Evolutionary conservation across 768 basidiomycete species (phyloP), one percentile per base, ranked within the genome.

Genomic region (Xerocomellus dryophilus): DNA sequence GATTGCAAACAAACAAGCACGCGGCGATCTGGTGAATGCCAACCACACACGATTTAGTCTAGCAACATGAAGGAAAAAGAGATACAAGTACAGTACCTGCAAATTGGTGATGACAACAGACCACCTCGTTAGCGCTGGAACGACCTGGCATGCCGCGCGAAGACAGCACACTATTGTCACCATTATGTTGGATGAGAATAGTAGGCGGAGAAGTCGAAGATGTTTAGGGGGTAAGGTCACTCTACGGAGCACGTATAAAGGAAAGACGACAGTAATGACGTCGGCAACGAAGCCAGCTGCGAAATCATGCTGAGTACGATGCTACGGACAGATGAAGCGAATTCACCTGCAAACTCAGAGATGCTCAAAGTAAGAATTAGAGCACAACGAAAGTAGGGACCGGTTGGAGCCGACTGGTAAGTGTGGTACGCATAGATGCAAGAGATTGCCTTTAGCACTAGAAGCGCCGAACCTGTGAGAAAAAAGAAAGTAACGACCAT

Each of bases 1-100:
- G 40, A 20, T 68, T 65, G 47, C 63, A 66, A 8, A 57, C 54
- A 7, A 64, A 31, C n/a, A 65, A 21, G 25, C 51, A 55, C 7
- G 49, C 31, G 1, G 60, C 50, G n/a, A 57, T 35, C 66, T 68
- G 50, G 27, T 5, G 9, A n/a, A n/a, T 12, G 34, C 7, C 25
- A 11, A 27, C 9, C n/a, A 25, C n/a, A 7, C 5, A 8, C 3
- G 2, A 17, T 6, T 52, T 11, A 53, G 49, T 31, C 15, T 12
- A 7, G 27, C 9, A 40, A 9, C 34, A 4, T 7, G 34, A 27
- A 4, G 4, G n/a, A n/a, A 18, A 25, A 32, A 18, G 18, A 20
- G 8, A 2, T 10, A 3, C 23, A 10, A 11, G 35, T n/a, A 35
- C 34, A 1, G 15, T 48, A 61, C 61, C 61, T 61, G 51, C 4